Evolutionary conservation across 2,329 filamentous ascomycete genomes (phyloP).

Genomic region (Verticillium albo-atrum): DNA sequence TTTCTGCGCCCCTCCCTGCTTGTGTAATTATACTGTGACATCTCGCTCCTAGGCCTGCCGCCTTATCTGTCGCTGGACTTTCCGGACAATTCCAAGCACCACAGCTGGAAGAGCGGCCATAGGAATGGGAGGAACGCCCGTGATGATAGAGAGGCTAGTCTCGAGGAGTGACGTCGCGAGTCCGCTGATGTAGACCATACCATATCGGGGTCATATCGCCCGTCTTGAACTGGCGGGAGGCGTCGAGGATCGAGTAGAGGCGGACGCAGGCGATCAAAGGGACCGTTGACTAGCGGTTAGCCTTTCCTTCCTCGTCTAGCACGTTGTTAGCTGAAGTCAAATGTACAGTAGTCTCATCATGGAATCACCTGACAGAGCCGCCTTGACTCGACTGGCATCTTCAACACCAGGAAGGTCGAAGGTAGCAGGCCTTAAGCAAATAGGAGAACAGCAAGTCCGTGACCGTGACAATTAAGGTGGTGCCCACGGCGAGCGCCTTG

Average conservation of each 20-base stretch:
- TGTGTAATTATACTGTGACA: neutral
- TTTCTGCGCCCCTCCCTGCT: neutral
- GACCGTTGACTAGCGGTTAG: slow-evolving; percentile 11
- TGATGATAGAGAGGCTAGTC: slow-evolving; percentile 32
- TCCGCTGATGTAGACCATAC: slow-evolving; percentile 22
- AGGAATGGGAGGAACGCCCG: slow-evolving; percentile 31
- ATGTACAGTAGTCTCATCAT: slow-evolving; percentile 31
- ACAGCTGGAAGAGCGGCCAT: slow-evolving; percentile 28
- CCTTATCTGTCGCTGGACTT: slow-evolving; percentile 10
- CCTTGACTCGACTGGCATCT: slow-evolving; percentile 30
- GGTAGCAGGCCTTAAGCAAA: slow-evolving; percentile 32
- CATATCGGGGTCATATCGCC: slow-evolving; percentile 13
- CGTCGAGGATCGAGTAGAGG: slow-evolving; percentile 18
- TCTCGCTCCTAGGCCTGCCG: neutral
- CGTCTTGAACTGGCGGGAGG: slow-evolving; percentile 15
- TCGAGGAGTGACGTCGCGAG: slow-evolving; percentile 27
- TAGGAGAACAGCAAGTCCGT: slow-evolving; percentile 27
- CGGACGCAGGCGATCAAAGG: slow-evolving; percentile 21
- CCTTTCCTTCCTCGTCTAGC: neutral
- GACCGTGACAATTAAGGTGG: slow-evolving; percentile 7
- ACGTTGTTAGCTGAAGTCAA: slow-evolving; percentile 1
- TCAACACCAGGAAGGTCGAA: slow-evolving; percentile 33
- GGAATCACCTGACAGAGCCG: slow-evolving; percentile 35
- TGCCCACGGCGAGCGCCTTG: slow-evolving; percentile 23
- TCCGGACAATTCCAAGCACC: slow-evolving; percentile 18